Base-by-base conservation (phyloP, 2,329 filamentous ascomycete species). In the Calycina herbarum region DNA sequence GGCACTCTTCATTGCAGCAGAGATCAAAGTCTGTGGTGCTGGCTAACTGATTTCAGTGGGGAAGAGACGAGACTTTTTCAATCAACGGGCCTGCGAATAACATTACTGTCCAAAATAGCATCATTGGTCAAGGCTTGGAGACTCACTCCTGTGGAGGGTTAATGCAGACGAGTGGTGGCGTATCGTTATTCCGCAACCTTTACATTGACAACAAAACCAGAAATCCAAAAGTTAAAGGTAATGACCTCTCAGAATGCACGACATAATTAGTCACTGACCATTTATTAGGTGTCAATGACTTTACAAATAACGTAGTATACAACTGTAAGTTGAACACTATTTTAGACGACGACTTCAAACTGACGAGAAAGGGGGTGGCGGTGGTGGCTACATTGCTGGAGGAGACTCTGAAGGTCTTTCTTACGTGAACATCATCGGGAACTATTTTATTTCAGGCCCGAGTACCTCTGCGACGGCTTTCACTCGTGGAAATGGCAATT, bases 381-480 rank as follows among this genome's bases (percentile, higher is more conserved):
- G 59, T 31, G 59, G 59, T 15, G 59, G 59, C 3, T 61, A 61
- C 61, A 82, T 82, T 0, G 83, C 83, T n/a, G 59, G 59, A 31
- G 67, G 48, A 2, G 82, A 83, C 66, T 82, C 80, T 40, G 75
- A 71, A 0, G 82, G 79, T 4, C 70, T 77, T 31, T 84, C 80
- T 62, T 78, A 80, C 59, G 82, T 79, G 5, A 84, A 86, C 67
- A 82, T 86, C 64, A 77, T 85, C 62, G 82, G 82, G 66, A 86
- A 86, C 73, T 85, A 86, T 73, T 86, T 85, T 74, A 82, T 86
- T 66, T 80, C 80, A 1, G 84, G 84, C 0, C 83, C 83, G 0
- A 80, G 77, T 57, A 85, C 83, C 3, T 20, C 35, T 24, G 35
- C 27, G 11, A 42, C 40, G 3, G 59, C 59, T n/a, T 61, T 61